Evolutionary conservation across 441 rosid genomes (phyloP), one percentile per base, ranked within the genome.

Genomic region (Raphanus hybrid): DNA sequence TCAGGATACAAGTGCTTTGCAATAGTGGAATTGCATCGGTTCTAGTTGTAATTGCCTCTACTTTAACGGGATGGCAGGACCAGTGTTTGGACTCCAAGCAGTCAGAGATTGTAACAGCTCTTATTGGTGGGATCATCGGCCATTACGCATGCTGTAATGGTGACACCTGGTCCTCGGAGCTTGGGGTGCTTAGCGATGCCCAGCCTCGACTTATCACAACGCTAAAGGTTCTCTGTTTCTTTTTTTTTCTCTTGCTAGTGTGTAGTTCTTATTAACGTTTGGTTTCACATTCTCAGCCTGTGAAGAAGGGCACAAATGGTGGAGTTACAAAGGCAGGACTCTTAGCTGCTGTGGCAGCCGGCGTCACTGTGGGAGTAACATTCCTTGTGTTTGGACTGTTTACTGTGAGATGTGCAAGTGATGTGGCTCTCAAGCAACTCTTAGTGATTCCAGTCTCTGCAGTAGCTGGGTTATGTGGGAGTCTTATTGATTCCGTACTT

Each of bases 81-180:
- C 77, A 54, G 80, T 91, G 97, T 75, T 87, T 92, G 85, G 90
- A 92, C 77, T 75, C 94, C 0, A 82, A 88, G 69, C 86, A 90
- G 59, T 89, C 96, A 0, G 60, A 69, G 62, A 34, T 69, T n/a
- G 23, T 85, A 34, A 91, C 97, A 2, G 81, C 88, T 58, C 89
- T 94, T 26, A 80, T 90, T 35, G 99, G 97, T 64, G 99, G 96
- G 66, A 78, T 94, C 59, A 86, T 92, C 2, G 99, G 99, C 78
- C 99, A 94, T 26, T 94, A 92, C 71, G 86, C 87, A 9, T 94
- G 96, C 73, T 88, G 88, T 84, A 94, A 90, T 64, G 97, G 98
- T 23, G 98, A 94, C 77, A 92, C 97, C 35, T 92, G 97, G 97
- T 94, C 97, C 69, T 94, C 99, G 0, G 99, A 94, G 89, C 91